Evolutionary conservation across 345 rosid species (phyloP), one percentile per base, ranked within the genome.

Genomic region (Raphanus raphanistrum): DNA sequence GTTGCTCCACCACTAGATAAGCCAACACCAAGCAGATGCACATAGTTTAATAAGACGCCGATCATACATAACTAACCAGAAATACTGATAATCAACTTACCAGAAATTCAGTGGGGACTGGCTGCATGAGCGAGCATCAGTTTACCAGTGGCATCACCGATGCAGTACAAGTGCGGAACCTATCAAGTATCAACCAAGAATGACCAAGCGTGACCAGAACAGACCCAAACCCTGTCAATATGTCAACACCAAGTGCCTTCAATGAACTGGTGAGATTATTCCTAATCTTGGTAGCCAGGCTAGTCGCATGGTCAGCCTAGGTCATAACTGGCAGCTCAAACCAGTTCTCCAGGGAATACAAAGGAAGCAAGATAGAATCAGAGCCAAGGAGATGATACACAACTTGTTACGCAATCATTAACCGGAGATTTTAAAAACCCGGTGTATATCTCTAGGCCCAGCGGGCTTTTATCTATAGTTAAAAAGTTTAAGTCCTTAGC

Each of bases 121-220:
- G 99, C 98, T 48, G 98, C 93, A 86, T 96, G 99, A 77, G 99
- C 99, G 7, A 96, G 98, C 99, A 96, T 96, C 97, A 96, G 81
- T 87, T 93, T 96, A 75, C 98, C 99, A 66, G 91, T 93, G 33
- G 92, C 97, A 87, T 96, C 98, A 76, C 99, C 97, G 45, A 92
- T 50, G 83, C 99, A 93, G 80, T 86, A 95, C 65, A 95, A 60
- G 71, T 95, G 87, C 41, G 99, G 94, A 78, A 95, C 93, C 98
- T 95, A 72, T 66, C 9, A 77, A 43, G 97, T 95, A 72, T 66
- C 9, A 77, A 43, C 29, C 29, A 81, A 75, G 66, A 76, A 17
- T 71, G 60, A 50, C 28, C 17, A 15, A 4, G 5, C 31, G 45
- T 38, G 8, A 90, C 99, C 93, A 91, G 27, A 76, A 92, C 77